These are phyloP conservation scores for Eucalyptus victrix DNA, from an alignment of 345 rosid species.

Conservation along the genomic window DNA sequence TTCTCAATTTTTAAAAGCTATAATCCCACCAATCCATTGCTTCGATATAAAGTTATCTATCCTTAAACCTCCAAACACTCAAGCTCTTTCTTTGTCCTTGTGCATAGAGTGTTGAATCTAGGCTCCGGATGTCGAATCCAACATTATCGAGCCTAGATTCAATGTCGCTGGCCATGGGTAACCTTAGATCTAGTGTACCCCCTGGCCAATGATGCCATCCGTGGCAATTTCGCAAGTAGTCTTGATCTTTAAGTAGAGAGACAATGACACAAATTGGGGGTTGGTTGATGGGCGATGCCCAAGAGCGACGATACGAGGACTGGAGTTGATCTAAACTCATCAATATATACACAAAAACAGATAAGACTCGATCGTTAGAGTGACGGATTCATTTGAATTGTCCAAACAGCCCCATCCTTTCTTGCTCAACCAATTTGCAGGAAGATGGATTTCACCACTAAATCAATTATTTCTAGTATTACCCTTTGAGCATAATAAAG, in stretches of 20 bases:
- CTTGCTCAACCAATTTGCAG: neutral
- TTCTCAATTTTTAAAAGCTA: too few relatives aligned
- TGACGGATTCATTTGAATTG: neutral
- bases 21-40: too few relatives aligned
- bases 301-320: neutral
- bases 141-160: neutral
- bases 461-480: too few relatives aligned
- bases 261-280: neutral
- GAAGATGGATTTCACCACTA: too few relatives aligned
- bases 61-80: neutral
- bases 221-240: neutral
- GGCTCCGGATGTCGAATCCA: neutral
- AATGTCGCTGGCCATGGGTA: neutral
- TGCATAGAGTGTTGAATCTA: neutral
- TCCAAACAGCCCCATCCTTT: neutral
- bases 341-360: neutral
- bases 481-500: too few relatives aligned
- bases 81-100: neutral
- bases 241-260: neutral
- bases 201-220: neutral
- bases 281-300: neutral
- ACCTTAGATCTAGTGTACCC: neutral
- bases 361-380: neutral
- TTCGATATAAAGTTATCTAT: fast-evolving
- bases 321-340: neutral